Percentiles rank a stretch among this genome's conserved stretches.
Conservation (phyloP, 2,329 filamentous ascomycete genomes). For the Stagonosporopsis vannaccii region DNA sequence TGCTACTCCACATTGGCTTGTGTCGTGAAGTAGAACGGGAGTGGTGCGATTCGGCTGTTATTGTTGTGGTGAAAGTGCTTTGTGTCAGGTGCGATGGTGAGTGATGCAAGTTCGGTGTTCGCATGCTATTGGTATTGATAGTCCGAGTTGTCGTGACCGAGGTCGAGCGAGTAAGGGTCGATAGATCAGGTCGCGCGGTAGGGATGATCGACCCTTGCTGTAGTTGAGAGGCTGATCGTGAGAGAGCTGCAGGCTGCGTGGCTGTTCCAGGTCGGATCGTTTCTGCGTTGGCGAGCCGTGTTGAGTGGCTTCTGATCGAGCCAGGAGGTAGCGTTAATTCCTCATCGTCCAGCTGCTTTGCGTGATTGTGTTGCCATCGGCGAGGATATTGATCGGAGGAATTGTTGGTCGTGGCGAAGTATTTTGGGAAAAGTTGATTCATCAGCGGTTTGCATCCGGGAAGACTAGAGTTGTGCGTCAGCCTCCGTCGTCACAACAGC, state of each 20-base stretch:
- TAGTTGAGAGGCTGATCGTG: background rate
- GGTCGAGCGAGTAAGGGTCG: background rate
- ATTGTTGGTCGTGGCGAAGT: slow-evolving; percentile 30
- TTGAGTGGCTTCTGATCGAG: slow-evolving; percentile 1
- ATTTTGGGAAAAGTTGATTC: slow-evolving; percentile 32
- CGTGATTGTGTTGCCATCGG: slow-evolving; percentile 11
- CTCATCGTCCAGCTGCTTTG: slow-evolving; percentile 9
- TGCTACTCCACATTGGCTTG: background rate
- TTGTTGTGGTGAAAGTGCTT: slow-evolving; percentile 11
- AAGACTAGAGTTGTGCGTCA: no score
- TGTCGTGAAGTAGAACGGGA: slow-evolving; percentile 7
- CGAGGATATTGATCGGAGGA: slow-evolving; percentile 9
- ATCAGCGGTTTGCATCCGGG: slow-evolving; percentile 44
- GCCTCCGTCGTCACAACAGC: no score
- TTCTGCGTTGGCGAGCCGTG: background rate
- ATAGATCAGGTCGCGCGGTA: background rate
- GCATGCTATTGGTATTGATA: slow-evolving; percentile 2
- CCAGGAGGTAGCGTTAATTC: slow-evolving; percentile 1
- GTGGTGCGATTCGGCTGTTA: slow-evolving; percentile 7
- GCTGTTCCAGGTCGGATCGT: background rate
- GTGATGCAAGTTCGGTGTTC: background rate
- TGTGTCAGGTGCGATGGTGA: slow-evolving; percentile 1
- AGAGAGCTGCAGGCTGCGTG: background rate
- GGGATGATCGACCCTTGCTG: background rate
- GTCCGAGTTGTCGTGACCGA: slow-evolving; percentile 1